Conservation (phyloP, 2,329 filamentous ascomycete species). For the Stagonosporopsis rhizophila region DNA sequence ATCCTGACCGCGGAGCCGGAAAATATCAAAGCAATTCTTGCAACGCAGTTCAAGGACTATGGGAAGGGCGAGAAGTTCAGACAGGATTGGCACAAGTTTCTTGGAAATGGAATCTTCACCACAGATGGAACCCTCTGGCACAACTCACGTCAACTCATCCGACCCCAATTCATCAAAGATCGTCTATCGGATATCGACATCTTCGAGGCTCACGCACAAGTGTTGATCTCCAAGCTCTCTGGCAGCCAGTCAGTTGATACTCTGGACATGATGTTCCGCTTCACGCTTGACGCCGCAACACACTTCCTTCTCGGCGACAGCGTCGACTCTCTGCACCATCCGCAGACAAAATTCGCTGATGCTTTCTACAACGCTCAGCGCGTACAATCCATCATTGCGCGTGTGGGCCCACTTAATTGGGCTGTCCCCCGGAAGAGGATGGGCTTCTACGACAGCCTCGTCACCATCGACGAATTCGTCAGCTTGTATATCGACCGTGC, state of each 20-base stretch:
- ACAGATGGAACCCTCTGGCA: conserved; percentile 85
- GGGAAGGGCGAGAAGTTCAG: conserved; percentile 83
- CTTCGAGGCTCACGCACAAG: conserved; percentile 80
- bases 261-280: conserved; percentile 77
- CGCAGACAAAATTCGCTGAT: conserved; percentile 73
- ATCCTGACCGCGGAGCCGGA: conserved; percentile 83
- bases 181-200: conserved; percentile 81
- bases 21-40: conserved; percentile 90
- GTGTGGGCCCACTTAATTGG: conserved; percentile 67
- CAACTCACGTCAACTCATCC: conserved; percentile 77
- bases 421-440: conserved; percentile 69
- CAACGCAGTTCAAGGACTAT: conserved; percentile 83
- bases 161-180: conserved; percentile 86
- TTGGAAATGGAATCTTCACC: conserved; percentile 73
- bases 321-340: conserved; percentile 66
- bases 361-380: conserved; percentile 82
- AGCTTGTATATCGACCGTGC: conserved; percentile 78
- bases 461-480: conserved; percentile 77
- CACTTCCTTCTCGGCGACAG: conserved; percentile 84
- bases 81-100: conserved; percentile 74
- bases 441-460: conserved; percentile 68
- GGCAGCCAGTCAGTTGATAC: conserved; percentile 68
- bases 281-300: conserved; percentile 81
- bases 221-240: conserved; percentile 71
- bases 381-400: conserved; percentile 71